Conservation (phyloP, 306 rosid species). For the Myrica gale region DNA sequence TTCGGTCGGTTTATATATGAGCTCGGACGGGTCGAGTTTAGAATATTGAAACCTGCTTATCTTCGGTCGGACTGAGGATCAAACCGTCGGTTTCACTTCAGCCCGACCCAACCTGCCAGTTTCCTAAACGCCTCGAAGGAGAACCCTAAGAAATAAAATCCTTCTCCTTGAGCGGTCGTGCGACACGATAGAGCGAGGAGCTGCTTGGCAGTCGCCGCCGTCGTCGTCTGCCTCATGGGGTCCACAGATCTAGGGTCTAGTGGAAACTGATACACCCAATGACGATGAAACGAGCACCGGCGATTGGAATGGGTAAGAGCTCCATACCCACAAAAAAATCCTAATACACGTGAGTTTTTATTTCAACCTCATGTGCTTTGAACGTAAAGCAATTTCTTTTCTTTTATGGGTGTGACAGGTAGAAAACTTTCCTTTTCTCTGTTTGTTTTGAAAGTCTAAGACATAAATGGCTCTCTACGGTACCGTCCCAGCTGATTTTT, state of each 20-base stretch:
- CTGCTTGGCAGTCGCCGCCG: no score
- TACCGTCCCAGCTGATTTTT: background rate
- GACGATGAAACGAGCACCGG: conserved; percentile 32
- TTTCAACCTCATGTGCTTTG: background rate
- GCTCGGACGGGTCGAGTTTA: no score
- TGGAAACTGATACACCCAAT: conserved; percentile 54
- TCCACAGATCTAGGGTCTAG: conserved; percentile 68
- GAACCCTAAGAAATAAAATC: no score
- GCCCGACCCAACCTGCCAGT: no score
- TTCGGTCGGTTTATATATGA: no score
- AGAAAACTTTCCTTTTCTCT: background rate
- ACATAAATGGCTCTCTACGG: background rate
- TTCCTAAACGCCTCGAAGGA: no score
- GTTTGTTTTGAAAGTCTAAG: background rate
- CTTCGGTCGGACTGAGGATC: no score
- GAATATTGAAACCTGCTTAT: no score
- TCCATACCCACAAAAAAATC: conserved; percentile 60
- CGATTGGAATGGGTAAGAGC: conserved; percentile 69
- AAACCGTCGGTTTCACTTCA: no score
- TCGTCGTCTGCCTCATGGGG: conserved; percentile 48
- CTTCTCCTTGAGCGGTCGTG: no score
- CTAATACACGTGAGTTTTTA: conserved; percentile 67
- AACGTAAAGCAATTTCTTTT: background rate
- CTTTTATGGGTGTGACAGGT: background rate
- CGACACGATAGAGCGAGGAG: no score